Conservation (phyloP, 2,329 filamentous ascomycete species). For the Metarhizium humberi region DNA sequence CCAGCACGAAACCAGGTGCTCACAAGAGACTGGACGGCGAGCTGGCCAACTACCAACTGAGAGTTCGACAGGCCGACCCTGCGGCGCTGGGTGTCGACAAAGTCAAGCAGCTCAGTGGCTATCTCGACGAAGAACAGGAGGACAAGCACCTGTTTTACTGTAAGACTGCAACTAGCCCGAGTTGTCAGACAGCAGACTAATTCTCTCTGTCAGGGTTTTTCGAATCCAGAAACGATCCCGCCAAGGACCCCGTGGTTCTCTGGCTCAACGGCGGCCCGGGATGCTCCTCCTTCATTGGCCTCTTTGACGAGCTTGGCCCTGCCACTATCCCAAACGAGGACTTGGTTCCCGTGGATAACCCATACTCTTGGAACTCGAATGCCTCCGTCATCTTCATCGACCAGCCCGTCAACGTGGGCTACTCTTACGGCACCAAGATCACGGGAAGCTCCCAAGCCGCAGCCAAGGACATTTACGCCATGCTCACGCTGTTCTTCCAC, state of each 20-base stretch:
- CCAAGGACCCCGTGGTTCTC: constrained; percentile 38
- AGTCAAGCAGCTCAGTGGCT: constrained; percentile 96
- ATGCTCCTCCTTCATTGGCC: constrained; percentile 23
- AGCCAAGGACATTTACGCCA: constrained; percentile 93
- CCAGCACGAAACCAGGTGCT: constrained; percentile 22
- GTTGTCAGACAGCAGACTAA: neutral
- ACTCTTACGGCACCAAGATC: constrained; percentile 50
- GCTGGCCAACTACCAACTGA: constrained; percentile 76
- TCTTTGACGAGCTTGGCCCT: constrained; percentile 68
- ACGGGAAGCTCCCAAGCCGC: constrained; percentile 91
- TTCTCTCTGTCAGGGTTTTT: constrained; percentile 54
- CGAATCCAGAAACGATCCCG: constrained; percentile 29
- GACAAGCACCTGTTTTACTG: constrained; percentile 99
- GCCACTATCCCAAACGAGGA: constrained; percentile 48
- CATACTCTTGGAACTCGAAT: constrained; percentile 53
- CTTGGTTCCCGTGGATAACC: constrained; percentile 35
- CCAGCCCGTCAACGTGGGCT: constrained; percentile 37
- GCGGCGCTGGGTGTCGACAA: constrained; percentile 74
- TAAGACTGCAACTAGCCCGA: constrained; percentile 35
- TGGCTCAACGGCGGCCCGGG: constrained; percentile 37
- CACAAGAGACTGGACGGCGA: constrained; percentile 65
- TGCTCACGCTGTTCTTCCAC: constrained; percentile 95
- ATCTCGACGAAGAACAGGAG: constrained; percentile 88
- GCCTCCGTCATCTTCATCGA: constrained; percentile 64
- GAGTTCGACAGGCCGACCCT: constrained; percentile 85